phyloP scores from a whole-genome alignment of 345 rosid species.

The Geranium brycei region DNA sequence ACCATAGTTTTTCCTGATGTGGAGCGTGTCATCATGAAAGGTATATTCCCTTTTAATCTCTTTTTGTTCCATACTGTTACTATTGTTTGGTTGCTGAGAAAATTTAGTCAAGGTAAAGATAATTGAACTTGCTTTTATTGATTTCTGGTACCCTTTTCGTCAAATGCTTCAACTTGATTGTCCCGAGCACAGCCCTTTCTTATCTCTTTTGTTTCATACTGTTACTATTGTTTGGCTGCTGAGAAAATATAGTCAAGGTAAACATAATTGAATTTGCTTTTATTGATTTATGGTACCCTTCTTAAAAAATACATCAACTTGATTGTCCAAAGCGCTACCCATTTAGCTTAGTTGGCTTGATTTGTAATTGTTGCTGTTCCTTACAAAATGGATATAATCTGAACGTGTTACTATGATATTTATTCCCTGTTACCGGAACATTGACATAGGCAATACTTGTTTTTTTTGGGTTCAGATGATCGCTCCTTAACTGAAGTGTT shows the following conservation, averaged over 20 bases:
- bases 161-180: no score
- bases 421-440: background rate
- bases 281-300: background rate
- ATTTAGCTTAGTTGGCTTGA: no score
- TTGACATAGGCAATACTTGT: background rate
- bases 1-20: conserved; percentile 51
- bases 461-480: conserved; percentile 31
- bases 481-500: conserved; percentile 69
- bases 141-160: background rate
- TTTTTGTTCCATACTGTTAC: background rate
- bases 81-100: background rate
- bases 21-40: conserved; percentile 65
- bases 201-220: background rate
- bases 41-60: conserved; percentile 20
- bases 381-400: background rate
- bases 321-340: no score
- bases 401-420: background rate
- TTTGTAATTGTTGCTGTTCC: background rate
- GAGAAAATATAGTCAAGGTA: background rate
- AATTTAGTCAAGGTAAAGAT: background rate
- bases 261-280: background rate
- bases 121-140: background rate
- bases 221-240: conserved; percentile 1
- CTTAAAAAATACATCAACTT: no score
- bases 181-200: conserved; percentile 1